These are phyloP conservation scores for Escovopsis weberi DNA, from an alignment of 2,329 filamentous ascomycete species.

Conservation along the genomic window DNA sequence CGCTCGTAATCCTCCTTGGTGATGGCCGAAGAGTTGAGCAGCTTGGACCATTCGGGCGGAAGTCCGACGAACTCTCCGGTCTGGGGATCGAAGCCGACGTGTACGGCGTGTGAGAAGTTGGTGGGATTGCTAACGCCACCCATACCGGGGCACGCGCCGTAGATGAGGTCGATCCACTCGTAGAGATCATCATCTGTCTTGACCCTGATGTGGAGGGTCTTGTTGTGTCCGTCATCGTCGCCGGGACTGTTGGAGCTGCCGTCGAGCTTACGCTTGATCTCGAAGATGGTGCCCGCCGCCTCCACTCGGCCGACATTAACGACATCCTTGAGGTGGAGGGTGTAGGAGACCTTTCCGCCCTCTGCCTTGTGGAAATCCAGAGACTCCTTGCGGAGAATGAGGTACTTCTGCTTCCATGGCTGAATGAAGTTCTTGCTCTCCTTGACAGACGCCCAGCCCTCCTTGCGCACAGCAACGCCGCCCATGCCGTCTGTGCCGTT, in stretches of 20 bases:
- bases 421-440: constrained; percentile 79
- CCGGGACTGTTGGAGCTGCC: constrained; percentile 56
- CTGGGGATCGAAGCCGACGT: constrained; percentile 92
- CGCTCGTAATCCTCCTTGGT: constrained; percentile 98
- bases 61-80: constrained; percentile 91
- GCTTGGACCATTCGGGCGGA: constrained; percentile 91
- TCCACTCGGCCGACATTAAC: constrained; percentile 85
- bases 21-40: constrained; percentile 89
- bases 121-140: constrained; percentile 96
- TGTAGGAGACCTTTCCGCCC: constrained; percentile 74
- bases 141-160: constrained; percentile 92
- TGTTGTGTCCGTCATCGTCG: constrained; percentile 66
- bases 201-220: constrained; percentile 80
- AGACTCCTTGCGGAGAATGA: constrained; percentile 83
- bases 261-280: constrained; percentile 67
- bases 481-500: constrained; percentile 48
- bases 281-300: constrained; percentile 80
- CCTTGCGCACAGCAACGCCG: constrained; percentile 61
- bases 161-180: constrained; percentile 97
- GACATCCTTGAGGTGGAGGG: constrained; percentile 74
- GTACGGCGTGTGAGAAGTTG: constrained; percentile 93
- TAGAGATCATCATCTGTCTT: constrained; percentile 95
- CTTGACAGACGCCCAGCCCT: constrained; percentile 75
- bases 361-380: constrained; percentile 92
- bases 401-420: constrained; percentile 78